A percentile compares a stretch with the other conserved stretches of the same genome.
Evolutionary conservation across 805 yeast genomes (phyloP).

Genomic region (Metschnikowia cerradonensis): DNA sequence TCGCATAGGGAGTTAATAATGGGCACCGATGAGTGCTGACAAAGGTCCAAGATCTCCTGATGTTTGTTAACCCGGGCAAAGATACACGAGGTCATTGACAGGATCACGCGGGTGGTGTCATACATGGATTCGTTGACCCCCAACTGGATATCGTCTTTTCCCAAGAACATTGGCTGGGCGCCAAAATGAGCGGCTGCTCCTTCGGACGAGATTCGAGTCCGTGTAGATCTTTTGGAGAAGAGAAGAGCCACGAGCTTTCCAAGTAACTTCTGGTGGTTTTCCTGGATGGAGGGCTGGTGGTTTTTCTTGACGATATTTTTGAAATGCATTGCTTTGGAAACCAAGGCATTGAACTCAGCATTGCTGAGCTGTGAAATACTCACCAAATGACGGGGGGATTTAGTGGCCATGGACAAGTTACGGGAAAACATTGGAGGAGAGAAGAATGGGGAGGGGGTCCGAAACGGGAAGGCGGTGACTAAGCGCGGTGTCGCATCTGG

Average conservation of each 20-base stretch:
- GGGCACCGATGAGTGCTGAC: conserved; percentile 80
- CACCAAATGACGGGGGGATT: conserved; percentile 62
- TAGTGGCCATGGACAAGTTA: conserved; percentile 7
- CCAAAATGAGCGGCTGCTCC: conserved; percentile 93
- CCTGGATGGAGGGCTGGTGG: conserved; percentile 29
- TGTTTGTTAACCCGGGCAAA: conserved; percentile 94
- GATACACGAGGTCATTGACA: conserved; percentile 94
- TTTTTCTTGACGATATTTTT: conserved; percentile 60
- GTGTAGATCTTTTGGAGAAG: conserved; percentile 88
- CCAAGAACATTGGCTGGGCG: conserved; percentile 93
- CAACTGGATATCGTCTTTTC: conserved; percentile 92
- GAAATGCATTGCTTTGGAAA: conserved; percentile 66
- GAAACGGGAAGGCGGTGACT: conserved; percentile 12
- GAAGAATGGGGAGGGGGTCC: neutral
- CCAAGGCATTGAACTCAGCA: conserved; percentile 66
- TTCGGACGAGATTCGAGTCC: conserved; percentile 91
- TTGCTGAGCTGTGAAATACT: conserved; percentile 76
- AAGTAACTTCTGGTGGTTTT: conserved; percentile 49
- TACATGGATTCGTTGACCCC: conserved; percentile 91
- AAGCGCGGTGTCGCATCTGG: conserved; percentile 20
- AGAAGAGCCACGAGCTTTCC: conserved; percentile 83
- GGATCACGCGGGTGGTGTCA: conserved; percentile 84
- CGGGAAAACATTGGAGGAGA: conserved; percentile 13
- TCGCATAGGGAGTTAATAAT: conserved; percentile 93
- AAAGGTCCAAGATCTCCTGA: conserved; percentile 72